Base-by-base conservation (phyloP, 2,329 filamentous ascomycete genomes). In the Epichloe typhina region DNA sequence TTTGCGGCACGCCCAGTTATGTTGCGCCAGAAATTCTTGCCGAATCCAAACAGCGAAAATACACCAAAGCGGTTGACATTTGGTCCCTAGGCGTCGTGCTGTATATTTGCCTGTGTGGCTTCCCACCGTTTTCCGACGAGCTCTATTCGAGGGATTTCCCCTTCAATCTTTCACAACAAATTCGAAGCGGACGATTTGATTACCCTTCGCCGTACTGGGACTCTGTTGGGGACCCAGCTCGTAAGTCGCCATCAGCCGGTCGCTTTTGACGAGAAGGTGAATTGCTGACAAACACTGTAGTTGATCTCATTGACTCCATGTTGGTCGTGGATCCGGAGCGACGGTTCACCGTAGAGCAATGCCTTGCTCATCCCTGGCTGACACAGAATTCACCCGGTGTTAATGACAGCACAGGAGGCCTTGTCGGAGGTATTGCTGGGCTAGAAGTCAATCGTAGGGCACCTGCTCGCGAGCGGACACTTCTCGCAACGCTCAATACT, bases 1-100 rank as follows among this genome's bases (percentile, higher is more conserved):
- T 98, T 55, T 93, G 93, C 64, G 93, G 93, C 55, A 98, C 93
- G n/a, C 93, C 91, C 5, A 93, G 86, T 66, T 95, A 98, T 64
- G 91, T 97, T 54, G 93, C 94, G 1, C 93, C 93, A 1, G 93
- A 98, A 65, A 95, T 98, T 52, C 73, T 98, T 4, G 85, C 89
- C 61, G 86, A 90, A 55, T 82, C 79, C 17, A 84, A 81, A 60
- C 80, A 88, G 54, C 83, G 93, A 57, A 86, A 86, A 62, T 98
- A 98, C 69, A 95, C 90, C 50, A 88, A 89, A 61, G 90, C 90
- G 3, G 93, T 98, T 9, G 93, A 98, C 64, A 76, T 97, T 41
- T 97, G 93, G 93, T 95, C 90, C 1, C 76, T 97, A 1, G 93
- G 93, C n/a, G 93, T 98, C 3, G 91, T 98, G 3, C 75, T 98